Conservation (phyloP, 768 basidiomycete species). For the Tricholoma hemisulphureum region DNA sequence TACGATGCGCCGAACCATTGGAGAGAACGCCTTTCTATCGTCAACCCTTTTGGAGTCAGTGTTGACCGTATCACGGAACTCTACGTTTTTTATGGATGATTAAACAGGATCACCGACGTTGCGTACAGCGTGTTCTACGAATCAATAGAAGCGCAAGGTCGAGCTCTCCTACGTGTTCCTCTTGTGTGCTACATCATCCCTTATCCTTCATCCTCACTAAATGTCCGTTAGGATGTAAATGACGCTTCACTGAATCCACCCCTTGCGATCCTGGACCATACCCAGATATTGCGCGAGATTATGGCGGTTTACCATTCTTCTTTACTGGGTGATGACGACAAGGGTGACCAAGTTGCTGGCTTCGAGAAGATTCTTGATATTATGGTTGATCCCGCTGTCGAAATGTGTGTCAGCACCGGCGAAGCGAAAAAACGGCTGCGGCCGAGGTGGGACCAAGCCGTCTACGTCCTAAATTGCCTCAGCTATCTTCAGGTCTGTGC, state of each 20-base stretch:
- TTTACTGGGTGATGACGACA: conserved; percentile 63
- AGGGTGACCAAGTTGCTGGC: conserved; percentile 37
- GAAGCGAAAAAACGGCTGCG: conserved; percentile 59
- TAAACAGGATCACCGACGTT: conserved; percentile 69
- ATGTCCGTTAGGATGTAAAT: conserved; percentile 50
- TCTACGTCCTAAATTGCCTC: conserved; percentile 86
- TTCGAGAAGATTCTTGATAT: conserved; percentile 79
- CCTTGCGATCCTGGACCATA: conserved; percentile 74
- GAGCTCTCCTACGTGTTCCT: conserved; percentile 53
- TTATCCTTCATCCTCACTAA: conserved; percentile 13
- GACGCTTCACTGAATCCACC: conserved; percentile 76
- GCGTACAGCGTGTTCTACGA: conserved; percentile 87
- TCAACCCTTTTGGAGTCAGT: conserved; percentile 77
- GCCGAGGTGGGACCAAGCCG: conserved; percentile 73
- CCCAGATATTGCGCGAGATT: conserved; percentile 82
- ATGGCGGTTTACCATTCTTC: conserved; percentile 89
- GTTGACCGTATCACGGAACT: neutral
- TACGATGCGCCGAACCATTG: conserved; percentile 92
- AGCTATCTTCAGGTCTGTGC: conserved; percentile 72
- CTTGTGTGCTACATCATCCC: conserved; percentile 37
- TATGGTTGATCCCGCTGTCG: conserved; percentile 81
- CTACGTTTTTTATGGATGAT: neutral
- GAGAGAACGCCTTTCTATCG: conserved; percentile 75
- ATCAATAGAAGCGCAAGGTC: conserved; percentile 81
- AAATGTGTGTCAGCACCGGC: conserved; percentile 66